Conservation (phyloP, 371 early-diverging fungal genomes). For the Capillidium heterosporum region DNA sequence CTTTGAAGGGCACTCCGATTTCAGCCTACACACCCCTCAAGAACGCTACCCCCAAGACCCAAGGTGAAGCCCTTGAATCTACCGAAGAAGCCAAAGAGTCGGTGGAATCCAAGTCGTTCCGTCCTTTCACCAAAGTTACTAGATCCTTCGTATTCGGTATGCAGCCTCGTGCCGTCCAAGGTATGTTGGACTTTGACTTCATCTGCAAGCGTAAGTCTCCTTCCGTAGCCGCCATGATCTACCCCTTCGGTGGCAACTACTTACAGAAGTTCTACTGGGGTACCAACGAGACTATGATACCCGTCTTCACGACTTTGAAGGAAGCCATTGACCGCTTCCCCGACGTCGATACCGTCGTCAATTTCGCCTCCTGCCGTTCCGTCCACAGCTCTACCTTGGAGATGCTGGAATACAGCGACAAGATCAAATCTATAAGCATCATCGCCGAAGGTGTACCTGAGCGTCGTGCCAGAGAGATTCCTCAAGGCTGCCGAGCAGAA, state of each 20-base stretch:
- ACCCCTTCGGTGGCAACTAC: conserved; percentile 95
- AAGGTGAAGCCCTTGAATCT: conserved; percentile 8
- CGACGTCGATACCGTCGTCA: conserved; percentile 86
- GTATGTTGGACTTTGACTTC: conserved; percentile 97
- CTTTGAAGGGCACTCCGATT: background rate
- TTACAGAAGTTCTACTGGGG: conserved; percentile 99
- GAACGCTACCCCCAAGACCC: conserved; percentile 65
- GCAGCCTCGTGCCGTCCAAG: conserved; percentile 97
- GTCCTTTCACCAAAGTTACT: conserved; percentile 78
- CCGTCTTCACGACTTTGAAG: conserved; percentile 74
- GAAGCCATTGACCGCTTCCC: conserved; percentile 76
- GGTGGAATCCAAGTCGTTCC: conserved; percentile 28
- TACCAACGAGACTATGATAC: conserved; percentile 86
- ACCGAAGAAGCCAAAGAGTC: conserved; percentile 11
- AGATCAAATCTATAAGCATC: conserved; percentile 81
- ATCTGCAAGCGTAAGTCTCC: conserved; percentile 91
- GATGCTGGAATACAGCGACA: conserved; percentile 40
- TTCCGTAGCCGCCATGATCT: conserved; percentile 97
- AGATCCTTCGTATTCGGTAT: conserved; percentile 92
- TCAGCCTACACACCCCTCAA: conserved; percentile 46
- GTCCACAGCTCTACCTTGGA: conserved; percentile 85
- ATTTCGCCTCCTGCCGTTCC: conserved; percentile 93
- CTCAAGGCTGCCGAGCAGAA: conserved; percentile 64
- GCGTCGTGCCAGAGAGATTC: conserved; percentile 80
- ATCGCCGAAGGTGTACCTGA: conserved; percentile 98